Base-by-base conservation (phyloP, 768 basidiomycete genomes). In the Boletellus ananas region DNA sequence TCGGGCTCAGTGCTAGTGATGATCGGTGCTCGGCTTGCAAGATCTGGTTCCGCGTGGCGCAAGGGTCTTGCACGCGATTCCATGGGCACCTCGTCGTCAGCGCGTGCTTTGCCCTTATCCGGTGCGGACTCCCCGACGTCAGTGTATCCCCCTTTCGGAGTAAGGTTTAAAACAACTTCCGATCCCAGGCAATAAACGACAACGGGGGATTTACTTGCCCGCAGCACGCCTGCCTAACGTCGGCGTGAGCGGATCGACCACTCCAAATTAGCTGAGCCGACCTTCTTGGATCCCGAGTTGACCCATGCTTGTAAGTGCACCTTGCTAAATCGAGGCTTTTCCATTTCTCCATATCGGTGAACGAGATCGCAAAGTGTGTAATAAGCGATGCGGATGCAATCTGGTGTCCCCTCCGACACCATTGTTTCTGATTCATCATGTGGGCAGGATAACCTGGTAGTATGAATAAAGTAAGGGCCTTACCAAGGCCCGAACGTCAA, bases 231-330 rank as follows among this genome's bases (percentile, higher is more conserved):
- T 42, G 68, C 68, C 66, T 68, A 25, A 29, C 27, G 2, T 38
- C 40, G 16, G 29, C 12, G 12, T 56, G 25, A 60, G 49, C 18
- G 44, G 27, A 18, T 10, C 29, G 4, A 12, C 12, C 12, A 8
- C 18, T 16, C 5, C 33, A 18, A 33, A 34, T 37, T 14, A 39
- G 25, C 25, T 17, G 17, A 18, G 44, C 56, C 18, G 45, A 68
- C 76, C 67, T 62, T 73, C 58, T 50, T 72, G 10, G 57, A 61
- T 31, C 78, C 78, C 11, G 66, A 18, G 16, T 67, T 64, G 21
- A 70, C 66, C 77, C 78, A 81, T 5, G 72, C 78, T 27, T 71
- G 51, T 13, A 74, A 49, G 29, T 57, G 58, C 18, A 80, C 41
- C 40, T 59, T 58, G n/a, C 65, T 60, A 20, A 80, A 65, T 7